A percentile compares a stretch with the other conserved stretches of the same genome.
phyloP scores from a whole-genome alignment of 495 filamentous ascomycete species.

The Penicillium robsamsonii region DNA sequence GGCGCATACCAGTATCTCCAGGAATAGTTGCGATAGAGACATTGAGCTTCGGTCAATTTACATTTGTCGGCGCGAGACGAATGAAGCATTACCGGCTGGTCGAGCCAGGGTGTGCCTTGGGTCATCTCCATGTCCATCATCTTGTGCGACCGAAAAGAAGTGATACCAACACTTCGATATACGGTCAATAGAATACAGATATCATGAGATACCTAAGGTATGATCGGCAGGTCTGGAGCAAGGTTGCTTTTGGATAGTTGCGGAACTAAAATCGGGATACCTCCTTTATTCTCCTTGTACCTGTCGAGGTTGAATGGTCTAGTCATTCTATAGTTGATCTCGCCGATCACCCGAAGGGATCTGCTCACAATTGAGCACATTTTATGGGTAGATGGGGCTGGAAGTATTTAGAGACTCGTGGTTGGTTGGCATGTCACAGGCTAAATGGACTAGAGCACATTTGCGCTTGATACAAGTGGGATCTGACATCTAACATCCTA shows the following conservation, averaged over 20 bases:
- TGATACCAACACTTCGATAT: neutral
- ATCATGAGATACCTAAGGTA: neutral
- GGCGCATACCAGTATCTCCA: constrained; percentile 50
- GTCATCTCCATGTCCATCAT: constrained; percentile 24
- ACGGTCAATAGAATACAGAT: neutral
- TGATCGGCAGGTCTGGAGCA: neutral
- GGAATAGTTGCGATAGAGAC: constrained; percentile 41
- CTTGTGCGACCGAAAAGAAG: constrained; percentile 8
- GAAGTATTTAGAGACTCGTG: neutral
- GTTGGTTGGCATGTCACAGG: neutral
- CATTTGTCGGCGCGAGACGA: constrained; percentile 45
- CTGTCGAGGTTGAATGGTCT: neutral
- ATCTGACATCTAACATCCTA: neutral
- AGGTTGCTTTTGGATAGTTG: neutral
- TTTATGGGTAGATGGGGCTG: constrained; percentile 10
- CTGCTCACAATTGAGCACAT: constrained; percentile 35
- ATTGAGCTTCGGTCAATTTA: constrained; percentile 45
- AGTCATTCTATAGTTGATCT: neutral
- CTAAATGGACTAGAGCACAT: constrained; percentile 4
- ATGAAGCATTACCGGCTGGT: constrained; percentile 48
- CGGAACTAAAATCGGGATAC: constrained; percentile 10
- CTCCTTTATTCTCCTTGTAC: neutral
- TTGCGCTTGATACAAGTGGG: constrained; percentile 1
- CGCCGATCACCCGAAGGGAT: constrained; percentile 12
- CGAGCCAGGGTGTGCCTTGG: constrained; percentile 38